phyloP scores from a whole-genome alignment of 345 rosid species.

The Sisymbrium irio region DNA sequence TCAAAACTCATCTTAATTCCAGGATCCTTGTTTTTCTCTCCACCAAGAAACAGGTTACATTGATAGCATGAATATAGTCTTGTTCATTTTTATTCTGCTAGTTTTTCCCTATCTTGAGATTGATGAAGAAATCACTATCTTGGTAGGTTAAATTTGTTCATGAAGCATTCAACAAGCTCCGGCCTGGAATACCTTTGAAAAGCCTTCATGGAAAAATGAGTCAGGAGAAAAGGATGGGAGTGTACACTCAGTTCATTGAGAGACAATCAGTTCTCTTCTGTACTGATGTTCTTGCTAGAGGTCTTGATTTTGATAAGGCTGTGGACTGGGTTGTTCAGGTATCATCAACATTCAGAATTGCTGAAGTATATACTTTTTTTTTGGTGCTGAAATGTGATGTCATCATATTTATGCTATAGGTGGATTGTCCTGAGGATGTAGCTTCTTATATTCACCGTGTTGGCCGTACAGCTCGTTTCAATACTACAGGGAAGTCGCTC shows the following conservation, averaged over 20 bases:
- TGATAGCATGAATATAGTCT: not conserved
- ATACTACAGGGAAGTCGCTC: conserved; percentile 68
- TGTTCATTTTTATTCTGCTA: not conserved
- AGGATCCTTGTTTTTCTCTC: conserved; percentile 89
- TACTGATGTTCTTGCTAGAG: conserved; percentile 93
- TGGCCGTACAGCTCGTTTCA: conserved; percentile 94
- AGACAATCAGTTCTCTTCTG: conserved; percentile 79
- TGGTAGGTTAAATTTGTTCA: conserved; percentile 82
- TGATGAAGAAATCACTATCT: not conserved
- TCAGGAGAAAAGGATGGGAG: conserved; percentile 77
- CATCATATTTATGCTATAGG: conserved; percentile 39
- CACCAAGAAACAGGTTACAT: conserved; percentile 82
- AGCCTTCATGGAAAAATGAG: conserved; percentile 98
- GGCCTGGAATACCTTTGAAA: conserved; percentile 91
- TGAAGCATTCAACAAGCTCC: conserved; percentile 92
- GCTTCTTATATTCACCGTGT: conserved; percentile 93
- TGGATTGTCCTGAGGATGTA: conserved; percentile 95
- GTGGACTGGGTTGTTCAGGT: conserved; percentile 99
- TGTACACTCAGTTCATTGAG: conserved; percentile 82
- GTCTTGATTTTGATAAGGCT: conserved; percentile 88
- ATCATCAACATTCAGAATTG: not conserved
- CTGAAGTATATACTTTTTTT: conserved; percentile 9
- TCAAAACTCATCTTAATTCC: conserved; percentile 71
- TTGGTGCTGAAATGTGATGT: not conserved
- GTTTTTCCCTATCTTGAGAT: not conserved